Evolutionary conservation across 148 eudicot species (phyloP).

Genomic region (Diospyros kaki): DNA sequence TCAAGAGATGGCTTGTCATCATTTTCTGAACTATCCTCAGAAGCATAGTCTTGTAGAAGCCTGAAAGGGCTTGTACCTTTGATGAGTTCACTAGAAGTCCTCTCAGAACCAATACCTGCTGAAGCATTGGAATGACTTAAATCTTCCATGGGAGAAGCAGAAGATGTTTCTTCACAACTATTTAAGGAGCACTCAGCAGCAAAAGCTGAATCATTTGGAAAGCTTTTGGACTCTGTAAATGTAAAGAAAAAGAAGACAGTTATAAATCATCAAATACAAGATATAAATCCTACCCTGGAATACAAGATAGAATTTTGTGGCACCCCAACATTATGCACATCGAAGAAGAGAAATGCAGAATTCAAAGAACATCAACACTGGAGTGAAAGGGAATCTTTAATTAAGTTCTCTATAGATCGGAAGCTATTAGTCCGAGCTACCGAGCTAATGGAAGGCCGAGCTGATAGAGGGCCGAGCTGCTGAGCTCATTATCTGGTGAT

Average conservation of each 20-base stretch:
- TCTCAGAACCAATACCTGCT: conserved; percentile 27
- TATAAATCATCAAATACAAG: conserved; percentile 2
- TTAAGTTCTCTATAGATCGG: too few relatives aligned
- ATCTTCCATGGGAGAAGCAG: conserved; percentile 6
- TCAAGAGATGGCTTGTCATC: conserved; percentile 33
- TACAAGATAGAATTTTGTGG: too few relatives aligned
- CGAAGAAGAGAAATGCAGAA: conserved; percentile 5
- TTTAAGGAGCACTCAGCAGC: conserved; percentile 8
- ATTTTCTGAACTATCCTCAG: conserved; percentile 57
- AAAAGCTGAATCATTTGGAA: conserved; percentile 8
- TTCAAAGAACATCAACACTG: background rate
- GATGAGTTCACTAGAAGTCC: conserved; percentile 22
- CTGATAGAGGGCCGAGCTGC: too few relatives aligned
- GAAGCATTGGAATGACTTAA: conserved; percentile 20
- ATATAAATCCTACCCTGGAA: background rate
- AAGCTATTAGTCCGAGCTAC: too few relatives aligned
- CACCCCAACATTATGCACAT: background rate
- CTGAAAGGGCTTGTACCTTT: conserved; percentile 51
- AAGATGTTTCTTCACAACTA: background rate
- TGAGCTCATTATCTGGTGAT: too few relatives aligned
- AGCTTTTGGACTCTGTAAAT: conserved; percentile 5
- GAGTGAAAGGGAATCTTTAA: too few relatives aligned
- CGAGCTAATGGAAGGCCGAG: too few relatives aligned
- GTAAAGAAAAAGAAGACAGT: conserved; percentile 4
- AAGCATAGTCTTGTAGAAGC: conserved; percentile 64